Evolutionary conservation across 495 filamentous ascomycete species (phyloP), one percentile per base, ranked within the genome.

Genomic region (Lophiostoma macrostomum): DNA sequence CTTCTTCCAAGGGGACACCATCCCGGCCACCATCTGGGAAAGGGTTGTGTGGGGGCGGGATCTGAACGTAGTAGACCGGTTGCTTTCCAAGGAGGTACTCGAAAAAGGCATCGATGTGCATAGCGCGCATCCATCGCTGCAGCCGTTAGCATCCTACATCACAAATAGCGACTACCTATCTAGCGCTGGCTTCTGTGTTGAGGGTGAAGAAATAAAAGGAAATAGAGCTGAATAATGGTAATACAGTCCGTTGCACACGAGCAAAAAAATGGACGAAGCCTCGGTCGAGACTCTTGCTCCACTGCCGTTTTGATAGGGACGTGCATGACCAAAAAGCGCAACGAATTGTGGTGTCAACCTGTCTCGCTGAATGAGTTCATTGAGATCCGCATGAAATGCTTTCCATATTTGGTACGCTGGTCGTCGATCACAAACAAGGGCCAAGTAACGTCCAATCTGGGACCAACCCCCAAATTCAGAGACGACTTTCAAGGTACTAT

Each of bases 71-170:
- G 68, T 98, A 98, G 0, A 77, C 58, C 68, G 95, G 90, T 13
- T 78, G 76, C 46, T 91, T 90, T 28, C 83, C 81, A 28, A 91
- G 76, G 10, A 93, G 80, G 65, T 88, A 96, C 63, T 95, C 90
- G 67, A 96, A 96, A 66, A 96, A 98, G 14, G 91, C 87, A 75
- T 96, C 90, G 18, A 98, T 80, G 65, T 96, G 93, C 88, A 95
- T 95, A 0, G 93, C 91, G 64, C 88, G 89, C 88, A 98, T 93
- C 93, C 93, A 98, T 51, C 93, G 81, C 87, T 96, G 13, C 8
- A 2, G 22, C 11, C 19, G 30, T 57, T 30, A 56, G 53, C 48
- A 19, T n/a, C n/a, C n/a, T n/a, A n/a, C n/a, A n/a, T n/a, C n/a
- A n/a, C n/a, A n/a, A n/a, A n/a, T n/a, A n/a, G n/a, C n/a, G n/a